Evolutionary conservation across 1,139 yeast genomes (phyloP).

Genomic region (Lodderomyces parapsilosis): DNA sequence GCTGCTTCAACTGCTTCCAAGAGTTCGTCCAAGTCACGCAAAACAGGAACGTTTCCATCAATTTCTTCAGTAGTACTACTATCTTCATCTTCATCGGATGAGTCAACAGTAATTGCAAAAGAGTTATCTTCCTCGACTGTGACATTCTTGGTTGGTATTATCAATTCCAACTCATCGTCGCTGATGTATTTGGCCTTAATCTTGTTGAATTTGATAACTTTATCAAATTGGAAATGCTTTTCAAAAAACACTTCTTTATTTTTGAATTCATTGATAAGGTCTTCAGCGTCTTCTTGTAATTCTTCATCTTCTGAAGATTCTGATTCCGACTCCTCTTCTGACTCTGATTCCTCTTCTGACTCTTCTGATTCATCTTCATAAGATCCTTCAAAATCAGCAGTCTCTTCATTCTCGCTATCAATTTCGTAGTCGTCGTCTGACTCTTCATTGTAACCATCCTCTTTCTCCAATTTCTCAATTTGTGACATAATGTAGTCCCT

Average conservation of each 20-base stretch:
- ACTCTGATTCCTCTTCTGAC: constrained; percentile 11
- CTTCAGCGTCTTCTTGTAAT: constrained; percentile 41
- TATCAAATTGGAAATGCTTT: constrained; percentile 46
- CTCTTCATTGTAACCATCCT: constrained; percentile 42
- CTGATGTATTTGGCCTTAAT: constrained; percentile 40
- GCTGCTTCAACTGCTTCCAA: constrained; percentile 16
- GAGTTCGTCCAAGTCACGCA: constrained; percentile 13
- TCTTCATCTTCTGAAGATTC: constrained; percentile 29
- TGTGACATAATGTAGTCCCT: constrained; percentile 29
- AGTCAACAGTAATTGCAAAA: constrained; percentile 26
- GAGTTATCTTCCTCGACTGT: constrained; percentile 24
- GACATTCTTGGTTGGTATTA: constrained; percentile 39
- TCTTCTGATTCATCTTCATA: constrained; percentile 13
- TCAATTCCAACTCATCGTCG: constrained; percentile 44
- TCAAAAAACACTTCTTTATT: constrained; percentile 45
- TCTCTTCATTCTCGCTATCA: constrained; percentile 20
- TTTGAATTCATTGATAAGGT: constrained; percentile 38
- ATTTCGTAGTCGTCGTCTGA: constrained; percentile 35
- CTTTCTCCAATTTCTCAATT: constrained; percentile 36
- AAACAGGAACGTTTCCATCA: constrained; percentile 15
- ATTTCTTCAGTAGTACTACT: constrained; percentile 22
- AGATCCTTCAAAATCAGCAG: constrained; percentile 16
- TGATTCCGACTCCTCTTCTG: constrained; percentile 11
- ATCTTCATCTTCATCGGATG: constrained; percentile 17
- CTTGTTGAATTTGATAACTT: constrained; percentile 37